phyloP scores from a whole-genome alignment of 306 rosid species.

The Inga oerstediana region DNA sequence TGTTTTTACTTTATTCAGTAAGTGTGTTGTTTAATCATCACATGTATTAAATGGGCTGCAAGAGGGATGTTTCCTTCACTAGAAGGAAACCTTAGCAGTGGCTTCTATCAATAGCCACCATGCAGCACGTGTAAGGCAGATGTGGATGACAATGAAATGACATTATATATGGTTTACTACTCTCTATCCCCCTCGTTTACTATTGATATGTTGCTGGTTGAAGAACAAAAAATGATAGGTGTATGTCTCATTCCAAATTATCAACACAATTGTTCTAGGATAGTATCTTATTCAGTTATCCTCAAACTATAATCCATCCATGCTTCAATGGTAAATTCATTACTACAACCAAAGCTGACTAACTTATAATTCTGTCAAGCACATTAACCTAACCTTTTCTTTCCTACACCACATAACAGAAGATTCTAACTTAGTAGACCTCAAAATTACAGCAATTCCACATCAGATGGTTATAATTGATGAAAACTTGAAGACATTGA shows the following conservation, averaged over 20 bases:
- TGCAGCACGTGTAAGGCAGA: neutral
- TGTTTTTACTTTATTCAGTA: neutral
- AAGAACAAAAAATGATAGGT: neutral
- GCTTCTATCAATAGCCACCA: neutral
- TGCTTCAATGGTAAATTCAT: neutral
- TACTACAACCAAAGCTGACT: slow-evolving; percentile 6
- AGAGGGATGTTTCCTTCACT: neutral
- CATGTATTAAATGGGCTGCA: neutral
- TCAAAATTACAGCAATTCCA: slow-evolving; percentile 4
- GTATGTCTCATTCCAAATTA: neutral
- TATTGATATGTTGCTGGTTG: neutral
- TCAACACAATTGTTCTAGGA: neutral
- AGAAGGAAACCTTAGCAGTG: neutral
- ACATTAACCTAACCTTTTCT: slow-evolving; percentile 4
- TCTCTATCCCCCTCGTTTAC: neutral
- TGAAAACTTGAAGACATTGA: slow-evolving; percentile 18
- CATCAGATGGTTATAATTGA: neutral
- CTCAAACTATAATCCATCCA: neutral
- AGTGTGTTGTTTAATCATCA: neutral
- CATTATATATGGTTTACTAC: neutral
- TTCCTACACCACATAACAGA: slow-evolving; percentile 5
- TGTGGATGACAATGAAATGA: neutral
- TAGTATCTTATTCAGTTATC: neutral
- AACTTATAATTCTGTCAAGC: slow-evolving; percentile 11
- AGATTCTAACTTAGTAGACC: slow-evolving; percentile 18